Percentiles rank a stretch among this genome's conserved stretches.
phyloP scores from a whole-genome alignment of 2,329 filamentous ascomycete genomes.

The Apiospora arundinis region DNA sequence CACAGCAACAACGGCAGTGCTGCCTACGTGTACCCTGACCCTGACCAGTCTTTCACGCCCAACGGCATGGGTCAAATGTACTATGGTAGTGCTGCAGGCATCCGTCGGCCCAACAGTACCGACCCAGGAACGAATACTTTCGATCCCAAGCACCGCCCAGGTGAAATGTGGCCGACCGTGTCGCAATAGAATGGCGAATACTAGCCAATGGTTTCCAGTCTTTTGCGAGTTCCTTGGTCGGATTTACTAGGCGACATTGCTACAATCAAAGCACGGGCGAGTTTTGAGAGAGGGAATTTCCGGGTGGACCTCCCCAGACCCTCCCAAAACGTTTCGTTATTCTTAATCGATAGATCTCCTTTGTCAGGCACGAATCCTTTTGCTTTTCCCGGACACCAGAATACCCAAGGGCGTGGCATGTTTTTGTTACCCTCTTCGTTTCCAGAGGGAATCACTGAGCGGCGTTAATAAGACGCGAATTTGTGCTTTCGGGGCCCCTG shows the following conservation, averaged over 20 bases:
- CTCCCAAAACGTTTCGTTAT: neutral
- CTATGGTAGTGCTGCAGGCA: slow-evolving; percentile 65
- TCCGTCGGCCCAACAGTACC: slow-evolving; percentile 77
- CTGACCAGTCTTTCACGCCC: slow-evolving; percentile 69
- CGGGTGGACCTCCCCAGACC: too few species aligned
- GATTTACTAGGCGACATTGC: neutral
- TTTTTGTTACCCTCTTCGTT: slow-evolving; percentile 25
- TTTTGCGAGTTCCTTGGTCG: neutral
- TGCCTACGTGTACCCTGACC: slow-evolving; percentile 81
- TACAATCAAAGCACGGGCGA: neutral
- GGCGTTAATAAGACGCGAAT: slow-evolving; percentile 23
- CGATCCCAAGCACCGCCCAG: slow-evolving; percentile 64
- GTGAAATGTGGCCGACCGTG: slow-evolving; percentile 54
- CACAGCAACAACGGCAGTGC: slow-evolving; percentile 65
- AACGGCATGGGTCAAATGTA: slow-evolving; percentile 71
- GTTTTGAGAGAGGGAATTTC: too few species aligned
- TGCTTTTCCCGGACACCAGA: slow-evolving; percentile 30
- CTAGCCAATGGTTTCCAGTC: slow-evolving; percentile 1
- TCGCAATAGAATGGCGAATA: slow-evolving; percentile 30
- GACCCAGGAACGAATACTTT: slow-evolving; percentile 68
- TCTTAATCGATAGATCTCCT: slow-evolving; percentile 31
- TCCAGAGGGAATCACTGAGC: slow-evolving; percentile 12
- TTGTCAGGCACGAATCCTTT: slow-evolving; percentile 31
- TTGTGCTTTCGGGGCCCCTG: slow-evolving; percentile 18
- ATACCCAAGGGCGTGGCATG: slow-evolving; percentile 36